A percentile compares a stretch with the other conserved stretches of the same genome.
These are phyloP conservation scores for Torrubiella hemipterigena DNA, from an alignment of 2,329 filamentous ascomycete genomes.

Conservation along the genomic window DNA sequence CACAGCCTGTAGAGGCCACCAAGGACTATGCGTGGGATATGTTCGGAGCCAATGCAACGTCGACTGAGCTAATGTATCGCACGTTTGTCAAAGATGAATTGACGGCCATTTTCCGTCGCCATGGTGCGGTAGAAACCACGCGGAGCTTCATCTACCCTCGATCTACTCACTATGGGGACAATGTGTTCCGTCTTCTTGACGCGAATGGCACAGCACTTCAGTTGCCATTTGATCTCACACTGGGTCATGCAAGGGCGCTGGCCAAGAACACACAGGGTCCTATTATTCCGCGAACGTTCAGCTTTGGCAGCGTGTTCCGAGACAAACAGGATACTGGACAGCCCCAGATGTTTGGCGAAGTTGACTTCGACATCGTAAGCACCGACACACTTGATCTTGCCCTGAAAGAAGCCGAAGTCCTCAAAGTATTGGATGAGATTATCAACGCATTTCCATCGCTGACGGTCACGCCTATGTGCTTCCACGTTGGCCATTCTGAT, in stretches of 20 bases:
- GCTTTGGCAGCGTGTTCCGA: conserved; percentile 80
- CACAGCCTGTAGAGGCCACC: conserved; percentile 60
- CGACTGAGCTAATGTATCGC: conserved; percentile 56
- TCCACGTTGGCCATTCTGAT: conserved; percentile 81
- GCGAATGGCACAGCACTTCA: conserved; percentile 79
- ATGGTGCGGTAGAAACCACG: conserved; percentile 75
- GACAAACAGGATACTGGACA: conserved; percentile 69
- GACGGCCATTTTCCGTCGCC: conserved; percentile 68
- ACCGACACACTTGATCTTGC: conserved; percentile 69
- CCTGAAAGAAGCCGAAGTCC: conserved; percentile 81
- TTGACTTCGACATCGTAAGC: conserved; percentile 94
- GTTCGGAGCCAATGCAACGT: conserved; percentile 39
- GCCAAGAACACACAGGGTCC: conserved; percentile 54
- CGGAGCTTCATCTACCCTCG: conserved; percentile 70
- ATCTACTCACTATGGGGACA: conserved; percentile 62
- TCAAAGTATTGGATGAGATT: conserved; percentile 92
- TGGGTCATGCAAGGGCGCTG: conserved; percentile 76
- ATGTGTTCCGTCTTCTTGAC: conserved; percentile 71
- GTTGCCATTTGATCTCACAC: conserved; percentile 83
- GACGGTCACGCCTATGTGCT: conserved; percentile 63
- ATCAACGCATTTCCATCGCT: conserved; percentile 69
- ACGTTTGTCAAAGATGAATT: conserved; percentile 64
- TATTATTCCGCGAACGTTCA: conserved; percentile 63
- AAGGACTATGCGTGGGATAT: conserved; percentile 75
- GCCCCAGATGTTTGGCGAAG: conserved; percentile 72